A percentile compares a stretch with the other conserved stretches of the same genome.
Evolutionary conservation across 345 rosid species (phyloP).

Genomic region (Carallia brachiata): DNA sequence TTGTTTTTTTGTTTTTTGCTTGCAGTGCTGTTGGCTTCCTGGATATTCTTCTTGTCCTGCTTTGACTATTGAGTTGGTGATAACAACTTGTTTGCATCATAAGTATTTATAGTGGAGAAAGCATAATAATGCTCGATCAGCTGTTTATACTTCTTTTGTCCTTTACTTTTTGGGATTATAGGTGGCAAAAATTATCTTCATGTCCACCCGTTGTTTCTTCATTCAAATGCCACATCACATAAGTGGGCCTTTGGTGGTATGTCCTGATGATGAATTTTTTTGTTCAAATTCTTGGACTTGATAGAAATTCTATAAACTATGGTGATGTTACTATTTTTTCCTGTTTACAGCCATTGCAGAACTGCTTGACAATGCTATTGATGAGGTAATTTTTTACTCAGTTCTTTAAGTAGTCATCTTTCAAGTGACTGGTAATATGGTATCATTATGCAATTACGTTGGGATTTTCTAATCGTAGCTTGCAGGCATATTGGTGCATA

Average conservation of each 20-base stretch:
- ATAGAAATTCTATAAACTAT: conserved; percentile 1
- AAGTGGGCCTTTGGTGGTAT: conserved; percentile 99
- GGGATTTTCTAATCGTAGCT: too few relatives aligned
- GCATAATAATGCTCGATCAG: conserved; percentile 8
- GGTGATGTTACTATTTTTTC: not conserved
- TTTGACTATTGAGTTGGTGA: not conserved
- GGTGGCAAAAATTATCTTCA: conserved; percentile 78
- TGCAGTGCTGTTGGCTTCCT: not conserved
- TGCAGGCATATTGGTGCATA: too few relatives aligned
- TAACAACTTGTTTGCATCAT: not conserved
- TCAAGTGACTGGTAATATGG: conserved; percentile 1
- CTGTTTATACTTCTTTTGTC: not conserved
- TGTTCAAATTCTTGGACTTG: not conserved
- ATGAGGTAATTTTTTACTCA: conserved; percentile 63
- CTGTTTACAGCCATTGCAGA: conserved; percentile 81
- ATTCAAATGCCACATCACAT: conserved; percentile 98
- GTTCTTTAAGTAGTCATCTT: conserved; percentile 1
- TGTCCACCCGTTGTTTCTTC: conserved; percentile 96
- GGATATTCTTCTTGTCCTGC: not conserved
- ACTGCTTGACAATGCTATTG: conserved; percentile 89
- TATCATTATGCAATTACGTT: too few relatives aligned
- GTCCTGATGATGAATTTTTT: conserved; percentile 17
- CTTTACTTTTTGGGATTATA: conserved; percentile 22
- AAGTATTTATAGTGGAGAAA: not conserved
- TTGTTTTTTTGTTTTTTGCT: not conserved